These are phyloP conservation scores for Tetrapyrgos nigripes DNA, from an alignment of 1,284 basidiomycete genomes.

Conservation along the genomic window DNA sequence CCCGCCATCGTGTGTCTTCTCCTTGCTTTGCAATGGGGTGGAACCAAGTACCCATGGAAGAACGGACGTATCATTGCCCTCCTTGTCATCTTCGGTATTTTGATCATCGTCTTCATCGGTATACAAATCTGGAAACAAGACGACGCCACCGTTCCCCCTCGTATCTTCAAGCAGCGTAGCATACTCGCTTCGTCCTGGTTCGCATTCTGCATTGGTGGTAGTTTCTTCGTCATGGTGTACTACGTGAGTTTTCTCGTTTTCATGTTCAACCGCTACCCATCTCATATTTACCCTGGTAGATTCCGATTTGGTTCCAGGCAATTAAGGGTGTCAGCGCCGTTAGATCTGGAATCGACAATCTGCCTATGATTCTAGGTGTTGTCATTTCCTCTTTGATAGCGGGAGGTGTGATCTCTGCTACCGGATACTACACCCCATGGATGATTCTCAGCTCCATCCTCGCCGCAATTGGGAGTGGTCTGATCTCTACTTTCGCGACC, in stretches of 20 bases:
- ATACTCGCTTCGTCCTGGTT: constrained; percentile 10
- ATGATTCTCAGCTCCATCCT: constrained; percentile 13
- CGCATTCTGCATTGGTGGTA: constrained; percentile 3
- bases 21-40: constrained; percentile 19
- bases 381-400: constrained; percentile 12
- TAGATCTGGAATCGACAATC: constrained; percentile 25
- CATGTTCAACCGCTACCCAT: no score
- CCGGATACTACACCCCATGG: constrained; percentile 20
- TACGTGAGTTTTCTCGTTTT: constrained; percentile 9
- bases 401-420: constrained; percentile 11
- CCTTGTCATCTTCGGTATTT: constrained; percentile 20
- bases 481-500: constrained; percentile 16
- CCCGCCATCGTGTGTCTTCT: constrained; percentile 17
- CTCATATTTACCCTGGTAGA: no score
- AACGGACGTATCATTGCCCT: constrained; percentile 21
- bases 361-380: constrained; percentile 19
- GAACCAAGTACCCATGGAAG: constrained; percentile 14
- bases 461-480: constrained; percentile 16
- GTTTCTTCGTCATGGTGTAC: constrained; percentile 15
- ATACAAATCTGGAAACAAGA: no score
- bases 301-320: constrained; percentile 52
- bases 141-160: constrained; percentile 19
- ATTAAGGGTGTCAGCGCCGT: constrained; percentile 43
- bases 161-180: constrained; percentile 21
- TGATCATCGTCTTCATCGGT: constrained; percentile 16